Base-by-base conservation (phyloP, 2,329 filamentous ascomycete genomes). In the Fusarium sp. region DNA sequence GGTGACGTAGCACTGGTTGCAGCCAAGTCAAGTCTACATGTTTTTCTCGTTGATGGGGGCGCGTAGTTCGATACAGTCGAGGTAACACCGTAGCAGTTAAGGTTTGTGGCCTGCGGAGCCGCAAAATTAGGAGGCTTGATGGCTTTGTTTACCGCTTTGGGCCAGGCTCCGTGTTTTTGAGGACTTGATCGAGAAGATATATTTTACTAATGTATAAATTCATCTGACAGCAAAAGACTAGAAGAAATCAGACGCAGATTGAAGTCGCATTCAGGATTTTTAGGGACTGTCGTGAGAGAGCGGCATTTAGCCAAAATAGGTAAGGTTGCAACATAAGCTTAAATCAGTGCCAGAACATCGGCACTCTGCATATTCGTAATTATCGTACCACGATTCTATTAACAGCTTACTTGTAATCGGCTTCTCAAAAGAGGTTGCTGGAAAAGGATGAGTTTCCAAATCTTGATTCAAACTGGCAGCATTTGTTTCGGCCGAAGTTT, bases 51-150 rank as follows among this genome's bases (percentile, higher is more conserved):
- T 7, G 5, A 41, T 51, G 22, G 31, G 47, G 15, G 9, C 22
- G 28, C 30, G 24, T 8, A 39, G 16, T 22, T 64, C 51, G 42
- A 69, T 42, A 50, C 65, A 64, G 20, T 47, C 57, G 2, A 35
- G 12, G 56, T 56, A 68, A n/a, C 66, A 68, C 26, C 47, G 48
- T 45, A 54, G 35, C 58, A 58, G 35, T 58, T 47, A 16, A 20
- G n/a, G 38, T 53, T 63, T 35, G n/a, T 42, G 31, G 39, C 26
- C 24, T 50, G 42, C 28, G 61, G 51, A 30, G 42, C 63, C 63
- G 55, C 28, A 55, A 57, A 38, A 2, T 36, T 31, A 56, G 26
- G 54, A 28, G 31, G 9, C n/a, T 50, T 26, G 42, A 33, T 59
- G 42, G 26, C 14, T 38, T 51, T 64, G 26, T 33, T 45, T 14